These are phyloP conservation scores for Fraxinus floribunda DNA, from an alignment of 305 asterid species.

Conservation along the genomic window DNA sequence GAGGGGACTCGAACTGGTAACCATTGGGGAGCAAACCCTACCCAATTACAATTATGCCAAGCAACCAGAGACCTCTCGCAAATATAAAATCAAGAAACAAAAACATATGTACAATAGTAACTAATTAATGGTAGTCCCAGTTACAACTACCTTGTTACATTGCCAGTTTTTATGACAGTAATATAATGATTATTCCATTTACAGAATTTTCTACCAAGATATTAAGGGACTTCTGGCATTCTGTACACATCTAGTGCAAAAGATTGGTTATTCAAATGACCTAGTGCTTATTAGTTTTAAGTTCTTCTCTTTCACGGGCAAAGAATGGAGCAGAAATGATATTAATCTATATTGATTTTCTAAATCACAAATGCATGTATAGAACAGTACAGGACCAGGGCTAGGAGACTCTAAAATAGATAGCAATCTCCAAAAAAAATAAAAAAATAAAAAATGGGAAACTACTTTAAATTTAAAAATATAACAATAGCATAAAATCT, in stretches of 20 bases:
- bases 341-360: not conserved
- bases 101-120: not conserved
- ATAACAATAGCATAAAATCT: not conserved
- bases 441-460: not conserved
- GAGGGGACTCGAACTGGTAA: no score
- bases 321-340: not conserved
- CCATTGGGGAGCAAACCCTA: no score
- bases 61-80: not conserved
- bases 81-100: not conserved
- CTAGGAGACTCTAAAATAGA: not conserved
- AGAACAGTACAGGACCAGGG: not conserved
- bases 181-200: not conserved
- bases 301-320: not conserved
- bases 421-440: not conserved
- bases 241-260: not conserved
- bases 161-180: not conserved
- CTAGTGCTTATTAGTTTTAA: not conserved
- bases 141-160: not conserved
- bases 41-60: not conserved
- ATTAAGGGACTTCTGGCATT: not conserved
- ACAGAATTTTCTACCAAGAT: not conserved
- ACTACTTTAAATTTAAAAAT: not conserved
- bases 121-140: not conserved
- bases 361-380: not conserved
- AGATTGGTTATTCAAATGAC: not conserved